phyloP scores from a whole-genome alignment of 1,284 basidiomycete genomes.

The Sanghuangporus weigelae region DNA sequence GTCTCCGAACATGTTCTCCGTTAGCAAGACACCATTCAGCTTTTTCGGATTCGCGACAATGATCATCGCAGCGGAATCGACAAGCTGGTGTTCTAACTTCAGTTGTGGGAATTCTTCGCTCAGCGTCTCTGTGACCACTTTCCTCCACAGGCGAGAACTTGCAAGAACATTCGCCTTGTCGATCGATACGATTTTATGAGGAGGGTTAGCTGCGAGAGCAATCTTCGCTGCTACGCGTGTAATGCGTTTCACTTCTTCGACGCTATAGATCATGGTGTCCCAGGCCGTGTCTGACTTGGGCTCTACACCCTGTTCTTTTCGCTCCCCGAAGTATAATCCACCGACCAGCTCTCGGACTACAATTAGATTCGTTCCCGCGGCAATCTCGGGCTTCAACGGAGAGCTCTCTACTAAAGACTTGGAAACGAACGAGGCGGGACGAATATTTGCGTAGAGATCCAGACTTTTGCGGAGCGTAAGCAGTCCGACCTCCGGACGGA shows the following conservation, averaged over 20 bases:
- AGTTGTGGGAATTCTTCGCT: slow-evolving; percentile 84
- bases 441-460: slow-evolving; percentile 96
- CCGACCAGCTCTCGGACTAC: slow-evolving; percentile 95
- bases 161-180: slow-evolving; percentile 99
- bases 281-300: slow-evolving; percentile 67
- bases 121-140: slow-evolving; percentile 82
- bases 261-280: slow-evolving; percentile 92
- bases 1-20: slow-evolving; percentile 95
- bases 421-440: slow-evolving; percentile 93
- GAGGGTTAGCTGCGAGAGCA: slow-evolving; percentile 79
- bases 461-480: slow-evolving; percentile 90
- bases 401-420: slow-evolving; percentile 85
- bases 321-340: slow-evolving; percentile 89
- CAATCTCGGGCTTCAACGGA: slow-evolving; percentile 89
- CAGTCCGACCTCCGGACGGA: slow-evolving; percentile 94
- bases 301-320: slow-evolving; percentile 78
- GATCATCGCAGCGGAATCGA: slow-evolving; percentile 96
- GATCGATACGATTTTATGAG: slow-evolving; percentile 87
- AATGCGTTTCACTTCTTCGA: slow-evolving; percentile 89
- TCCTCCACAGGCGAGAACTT: slow-evolving; percentile 91
- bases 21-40: slow-evolving; percentile 92
- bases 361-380: slow-evolving; percentile 86
- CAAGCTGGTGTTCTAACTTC: slow-evolving; percentile 83
- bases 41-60: slow-evolving; percentile 91
- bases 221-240: slow-evolving; percentile 95